Base-by-base conservation (phyloP, 495 filamentous ascomycete genomes). In the Amniculicola lignicola region DNA sequence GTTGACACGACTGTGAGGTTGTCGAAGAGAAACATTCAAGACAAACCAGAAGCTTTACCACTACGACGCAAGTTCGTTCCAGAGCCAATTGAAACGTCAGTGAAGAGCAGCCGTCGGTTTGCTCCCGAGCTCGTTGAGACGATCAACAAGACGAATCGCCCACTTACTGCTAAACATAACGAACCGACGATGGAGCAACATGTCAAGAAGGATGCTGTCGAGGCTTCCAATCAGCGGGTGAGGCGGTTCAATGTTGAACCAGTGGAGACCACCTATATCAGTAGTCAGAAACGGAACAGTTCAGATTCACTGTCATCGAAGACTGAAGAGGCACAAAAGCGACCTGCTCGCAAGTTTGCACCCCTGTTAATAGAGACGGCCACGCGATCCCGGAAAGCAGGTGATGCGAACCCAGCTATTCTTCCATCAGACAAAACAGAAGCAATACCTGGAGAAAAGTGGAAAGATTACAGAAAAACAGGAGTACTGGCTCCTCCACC, bases 351-450 rank as follows among this genome's bases (percentile, higher is more conserved):
- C 43, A 77, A 71, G 57, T 85, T 84, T 55, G 69, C 74, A 19
- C 82, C 81, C 1, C 74, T 82, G 46, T 66, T 84, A 23, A 77
- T 84, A 40, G 81, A 81, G 64, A 83, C 79, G 3, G 75, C 73
- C 2, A 70, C 68, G 48, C 74, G 75, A 31, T 78, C 75, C n/a
- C 70, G 75, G 57, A 67, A 74, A 63, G 64, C 68, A 47, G 66
- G 66, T 43, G 59, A 70, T 46, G 21, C 59, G 14, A 45, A 33
- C 19, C 54, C 57, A 25, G 57, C 58, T 31, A 37, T 71, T 22
- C 53, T 64, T 5, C 64, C 67, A 1, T 52, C 63, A n/a, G 64
- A 72, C 49, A 68, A 70, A 57, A 78, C 72, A 6, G 72, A 76
- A 24, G 63, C 55, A 14, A 54, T 52, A 15, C 59, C 63, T 18